These are phyloP conservation scores for Penicillium palitans DNA, from an alignment of 2,329 filamentous ascomycete species.

Conservation along the genomic window DNA sequence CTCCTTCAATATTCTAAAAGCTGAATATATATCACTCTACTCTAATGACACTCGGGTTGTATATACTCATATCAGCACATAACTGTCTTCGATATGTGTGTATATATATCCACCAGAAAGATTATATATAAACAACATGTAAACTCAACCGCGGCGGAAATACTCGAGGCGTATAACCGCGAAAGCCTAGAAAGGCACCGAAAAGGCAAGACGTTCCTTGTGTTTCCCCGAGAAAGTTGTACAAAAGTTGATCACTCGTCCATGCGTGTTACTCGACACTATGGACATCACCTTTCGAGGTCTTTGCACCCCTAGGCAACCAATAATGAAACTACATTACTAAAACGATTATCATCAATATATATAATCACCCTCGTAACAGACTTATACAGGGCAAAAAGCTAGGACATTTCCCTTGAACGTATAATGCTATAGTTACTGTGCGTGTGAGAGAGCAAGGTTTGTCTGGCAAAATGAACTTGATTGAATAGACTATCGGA, in stretches of 20 bases:
- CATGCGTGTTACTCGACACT: background rate
- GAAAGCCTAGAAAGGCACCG: background rate
- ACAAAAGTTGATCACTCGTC: background rate
- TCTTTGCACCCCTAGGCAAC: background rate
- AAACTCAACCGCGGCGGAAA: too few species aligned
- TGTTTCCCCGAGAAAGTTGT: background rate
- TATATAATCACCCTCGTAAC: background rate
- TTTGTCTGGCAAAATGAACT: background rate
- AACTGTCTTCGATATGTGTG: background rate
- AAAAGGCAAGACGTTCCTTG: background rate
- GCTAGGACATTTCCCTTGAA: too few species aligned
- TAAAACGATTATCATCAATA: background rate
- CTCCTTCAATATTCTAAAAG: background rate
- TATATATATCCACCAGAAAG: background rate
- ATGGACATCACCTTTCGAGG: background rate
- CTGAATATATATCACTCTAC: background rate
- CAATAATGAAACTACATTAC: background rate
- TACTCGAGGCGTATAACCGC: accelerated
- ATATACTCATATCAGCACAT: too few species aligned
- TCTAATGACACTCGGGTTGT: background rate
- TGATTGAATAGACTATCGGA: slow-evolving; percentile 1
- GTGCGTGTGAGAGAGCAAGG: too few species aligned
- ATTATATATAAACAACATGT: background rate
- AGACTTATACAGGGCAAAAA: too few species aligned
- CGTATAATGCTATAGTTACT: background rate